Percentiles rank a stretch among this genome's conserved stretches.
Evolutionary conservation across 768 basidiomycete species (phyloP).

Genomic region (Russula emetica): DNA sequence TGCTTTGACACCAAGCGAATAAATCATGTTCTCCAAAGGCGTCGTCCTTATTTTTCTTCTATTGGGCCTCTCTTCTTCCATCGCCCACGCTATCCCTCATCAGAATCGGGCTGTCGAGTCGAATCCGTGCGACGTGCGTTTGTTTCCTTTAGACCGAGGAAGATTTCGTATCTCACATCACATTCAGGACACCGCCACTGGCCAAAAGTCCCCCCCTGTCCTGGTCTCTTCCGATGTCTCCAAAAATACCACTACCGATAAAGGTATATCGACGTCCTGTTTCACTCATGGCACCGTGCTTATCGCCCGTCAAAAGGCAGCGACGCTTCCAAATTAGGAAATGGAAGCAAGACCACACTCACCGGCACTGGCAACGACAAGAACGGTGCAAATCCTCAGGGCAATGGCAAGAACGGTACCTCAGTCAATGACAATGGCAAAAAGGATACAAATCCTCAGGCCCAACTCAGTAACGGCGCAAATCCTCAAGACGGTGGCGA

Average conservation of each 20-base stretch:
- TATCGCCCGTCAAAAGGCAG: neutral
- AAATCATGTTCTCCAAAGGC: conserved; percentile 5
- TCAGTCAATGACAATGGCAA: neutral
- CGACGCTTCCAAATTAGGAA: no score
- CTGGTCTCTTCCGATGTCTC: neutral
- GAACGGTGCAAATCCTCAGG: no score
- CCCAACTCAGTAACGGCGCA: no score
- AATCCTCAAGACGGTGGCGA: neutral
- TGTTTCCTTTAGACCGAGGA: neutral
- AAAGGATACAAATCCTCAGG: neutral
- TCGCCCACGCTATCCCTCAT: neutral
- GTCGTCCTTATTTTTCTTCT: neutral
- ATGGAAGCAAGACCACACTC: no score
- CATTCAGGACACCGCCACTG: neutral
- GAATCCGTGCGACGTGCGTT: neutral
- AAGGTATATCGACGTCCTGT: neutral
- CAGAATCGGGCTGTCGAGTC: neutral
- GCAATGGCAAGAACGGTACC: no score
- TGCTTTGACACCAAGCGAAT: conserved; percentile 1
- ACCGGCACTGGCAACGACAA: no score
- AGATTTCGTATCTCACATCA: neutral
- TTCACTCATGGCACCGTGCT: neutral
- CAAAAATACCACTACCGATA: no score
- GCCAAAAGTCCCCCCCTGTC: no score
- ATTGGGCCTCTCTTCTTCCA: conserved; percentile 2